Evolutionary conservation across 768 basidiomycete genomes (phyloP), one percentile per base, ranked within the genome.

Genomic region (Symmetrospora coprosmae): DNA sequence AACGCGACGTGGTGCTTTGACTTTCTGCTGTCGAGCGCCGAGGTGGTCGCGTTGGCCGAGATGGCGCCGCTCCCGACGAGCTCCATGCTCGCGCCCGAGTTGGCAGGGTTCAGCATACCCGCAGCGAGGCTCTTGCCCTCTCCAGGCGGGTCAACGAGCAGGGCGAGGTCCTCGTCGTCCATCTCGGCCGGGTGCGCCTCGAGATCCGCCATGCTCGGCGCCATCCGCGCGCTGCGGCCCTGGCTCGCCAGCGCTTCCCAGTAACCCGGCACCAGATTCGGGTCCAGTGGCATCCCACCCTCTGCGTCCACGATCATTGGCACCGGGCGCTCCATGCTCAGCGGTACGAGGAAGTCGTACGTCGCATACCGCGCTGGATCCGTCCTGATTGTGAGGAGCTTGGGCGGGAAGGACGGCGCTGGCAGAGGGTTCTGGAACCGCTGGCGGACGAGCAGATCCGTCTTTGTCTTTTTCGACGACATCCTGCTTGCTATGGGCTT

Each of bases 291-390:
- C 90, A 99, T 91, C 0, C 94, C 94, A 66, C 84, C 84, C 71
- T 99, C 94, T 0, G 87, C 87, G 67, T 99, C 94, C 1, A 96
- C 84, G 65, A 97, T 84, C 87, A 97, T 90, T 0, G 94, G 92
- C 19, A 94, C 71, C 0, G 86, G 84, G 11, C 82, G 81, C 47
- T 87, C 86, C 52, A 82, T 81, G 0, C 86, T 84, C 35, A 94
- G 75, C 5, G 82, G 78, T 63, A 86, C 80, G 34, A 91, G 78
- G 66, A 89, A 91, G 66, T 86, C 86, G 5, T 87, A 85, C 19
- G 80, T 80, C 16, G 87, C 84, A 71, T 94, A 89, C 41, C 92
- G 85, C 71, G 80, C 78, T 4, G 89, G 84, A 70, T 86, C 80
- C 33, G 92, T 94, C n/a, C 85, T 82, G 55, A 96, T 85, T 61